Evolutionary conservation across 2,329 filamentous ascomycete genomes (phyloP), one percentile per base, ranked within the genome.

Genomic region (Aspergillus japonicus): DNA sequence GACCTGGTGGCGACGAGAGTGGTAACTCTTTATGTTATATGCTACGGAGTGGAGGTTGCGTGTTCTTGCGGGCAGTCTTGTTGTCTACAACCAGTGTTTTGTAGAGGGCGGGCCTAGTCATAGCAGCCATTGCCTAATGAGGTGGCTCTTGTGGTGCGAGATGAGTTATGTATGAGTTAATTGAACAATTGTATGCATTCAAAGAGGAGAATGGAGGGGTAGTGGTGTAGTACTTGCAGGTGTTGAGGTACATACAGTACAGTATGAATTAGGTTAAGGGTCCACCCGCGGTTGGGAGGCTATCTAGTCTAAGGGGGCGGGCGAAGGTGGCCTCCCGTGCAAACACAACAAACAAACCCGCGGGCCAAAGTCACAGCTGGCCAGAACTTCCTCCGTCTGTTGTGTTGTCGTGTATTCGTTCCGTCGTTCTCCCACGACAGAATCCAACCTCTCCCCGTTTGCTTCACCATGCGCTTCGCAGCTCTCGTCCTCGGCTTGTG

Each of bases 401-500:
- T 66, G 69, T 42, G 39, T n/a, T 4, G 12, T 42, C 64, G 64
- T 66, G 52, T 62, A 47, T 57, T 51, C 59, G 60, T 51, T 58
- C 55, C 58, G 54, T 58, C 54, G 47, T 44, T 59, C 57, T 44
- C 58, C 52, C 50, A 56, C 55, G 62, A 62, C 33, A 58, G 61
- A 58, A 50, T 16, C 47, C 57, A 54, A 60, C 47, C 47, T 58
- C 53, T 19, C 7, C 2, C n/a, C 16, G 4, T 44, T 2, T 60
- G 55, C 58, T 57, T 59, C 65, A 73, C 58, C 57, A 93, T 93
- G 90, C 89, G 86, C 80, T 76, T 88, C 66, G 80, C 83, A 63
- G 77, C 83, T 65, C 70, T 90, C 62, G 79, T 86, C 56, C 81
- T 85, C 68, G 86, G 89, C 80, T 83, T 95, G 56, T 74, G 96